phyloP scores from a whole-genome alignment of 192 early-diverging fungal genomes.

The Entophlyctis helioformis region DNA sequence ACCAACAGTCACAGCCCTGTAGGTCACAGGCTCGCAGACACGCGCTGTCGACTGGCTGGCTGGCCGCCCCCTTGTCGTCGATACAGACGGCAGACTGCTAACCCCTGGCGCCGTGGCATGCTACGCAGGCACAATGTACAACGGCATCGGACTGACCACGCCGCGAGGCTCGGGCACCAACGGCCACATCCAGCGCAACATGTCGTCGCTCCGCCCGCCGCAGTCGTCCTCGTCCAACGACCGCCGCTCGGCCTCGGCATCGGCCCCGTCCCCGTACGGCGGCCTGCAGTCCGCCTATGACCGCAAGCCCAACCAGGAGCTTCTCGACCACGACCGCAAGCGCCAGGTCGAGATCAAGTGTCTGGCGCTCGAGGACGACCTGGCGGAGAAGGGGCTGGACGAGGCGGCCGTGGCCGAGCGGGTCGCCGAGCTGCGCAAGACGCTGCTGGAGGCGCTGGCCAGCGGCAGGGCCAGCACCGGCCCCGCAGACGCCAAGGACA shows the following conservation, averaged over 20 bases:
- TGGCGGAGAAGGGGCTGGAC: conserved; percentile 57
- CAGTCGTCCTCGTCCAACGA: conserved; percentile 15
- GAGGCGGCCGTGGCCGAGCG: conserved; percentile 57
- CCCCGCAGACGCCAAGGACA: conserved; percentile 16
- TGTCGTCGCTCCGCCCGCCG: conserved; percentile 55
- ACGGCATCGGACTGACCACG: conserved; percentile 21
- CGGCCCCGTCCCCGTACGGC: neutral
- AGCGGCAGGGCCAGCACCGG: conserved; percentile 15
- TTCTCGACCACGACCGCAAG: conserved; percentile 76
- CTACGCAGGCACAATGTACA: conserved; percentile 3
- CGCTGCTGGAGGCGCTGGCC: conserved; percentile 43
- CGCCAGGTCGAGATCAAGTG: conserved; percentile 78
- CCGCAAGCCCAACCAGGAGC: conserved; percentile 60
- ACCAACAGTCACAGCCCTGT: too few species aligned
- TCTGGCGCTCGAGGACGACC: conserved; percentile 61
- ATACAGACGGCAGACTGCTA: too few species aligned
- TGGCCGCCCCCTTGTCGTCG: too few species aligned
- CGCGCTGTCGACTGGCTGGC: too few species aligned
- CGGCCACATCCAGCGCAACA: conserved; percentile 88
- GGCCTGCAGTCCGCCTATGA: conserved; percentile 11
- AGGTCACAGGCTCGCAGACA: too few species aligned
- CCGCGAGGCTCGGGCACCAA: conserved; percentile 70
- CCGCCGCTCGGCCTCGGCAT: conserved; percentile 1
- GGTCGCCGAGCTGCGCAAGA: conserved; percentile 44
- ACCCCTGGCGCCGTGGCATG: too few species aligned